Evolutionary conservation across 2,329 filamentous ascomycete genomes (phyloP).

Genomic region (Colletotrichum sojae): DNA sequence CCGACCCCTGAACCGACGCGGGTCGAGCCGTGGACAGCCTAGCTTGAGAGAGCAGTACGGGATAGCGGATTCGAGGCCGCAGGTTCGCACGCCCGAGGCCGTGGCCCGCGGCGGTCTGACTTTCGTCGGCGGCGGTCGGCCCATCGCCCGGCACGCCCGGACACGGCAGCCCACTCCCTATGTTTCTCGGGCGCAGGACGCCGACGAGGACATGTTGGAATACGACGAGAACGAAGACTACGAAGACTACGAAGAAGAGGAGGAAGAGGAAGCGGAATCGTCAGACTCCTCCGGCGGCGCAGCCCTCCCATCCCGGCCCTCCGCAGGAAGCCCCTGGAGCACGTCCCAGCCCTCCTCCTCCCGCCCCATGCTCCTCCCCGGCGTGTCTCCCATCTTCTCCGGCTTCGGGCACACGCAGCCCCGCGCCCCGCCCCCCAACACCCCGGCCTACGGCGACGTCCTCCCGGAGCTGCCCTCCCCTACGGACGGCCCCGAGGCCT

Average conservation of each 20-base stretch:
- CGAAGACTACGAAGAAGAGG: not conserved
- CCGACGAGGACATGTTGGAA: not conserved
- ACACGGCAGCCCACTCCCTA: too few species aligned
- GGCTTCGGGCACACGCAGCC: conserved; percentile 5
- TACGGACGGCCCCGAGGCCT: not conserved
- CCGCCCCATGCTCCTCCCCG: not conserved
- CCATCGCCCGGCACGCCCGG: too few species aligned
- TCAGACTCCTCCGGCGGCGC: not conserved
- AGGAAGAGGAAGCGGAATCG: not conserved
- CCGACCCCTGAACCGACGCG: too few species aligned
- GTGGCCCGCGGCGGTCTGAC: too few species aligned
- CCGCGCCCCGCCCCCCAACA: not conserved
- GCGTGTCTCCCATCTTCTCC: conserved; percentile 12
- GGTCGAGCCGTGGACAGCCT: too few species aligned
- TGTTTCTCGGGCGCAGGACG: not conserved
- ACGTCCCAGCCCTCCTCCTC: not conserved
- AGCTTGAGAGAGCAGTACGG: too few species aligned
- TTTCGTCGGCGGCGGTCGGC: too few species aligned
- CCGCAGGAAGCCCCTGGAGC: not conserved
- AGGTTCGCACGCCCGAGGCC: too few species aligned
- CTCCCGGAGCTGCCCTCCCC: conserved; percentile 5
- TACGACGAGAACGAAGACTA: not conserved
- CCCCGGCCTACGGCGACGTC: conserved; percentile 2
- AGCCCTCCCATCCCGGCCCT: not conserved
- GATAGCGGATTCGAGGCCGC: too few species aligned